These are phyloP conservation scores for Kodamaea fukazawae DNA, from an alignment of 805 yeast species.

Conservation along the genomic window DNA sequence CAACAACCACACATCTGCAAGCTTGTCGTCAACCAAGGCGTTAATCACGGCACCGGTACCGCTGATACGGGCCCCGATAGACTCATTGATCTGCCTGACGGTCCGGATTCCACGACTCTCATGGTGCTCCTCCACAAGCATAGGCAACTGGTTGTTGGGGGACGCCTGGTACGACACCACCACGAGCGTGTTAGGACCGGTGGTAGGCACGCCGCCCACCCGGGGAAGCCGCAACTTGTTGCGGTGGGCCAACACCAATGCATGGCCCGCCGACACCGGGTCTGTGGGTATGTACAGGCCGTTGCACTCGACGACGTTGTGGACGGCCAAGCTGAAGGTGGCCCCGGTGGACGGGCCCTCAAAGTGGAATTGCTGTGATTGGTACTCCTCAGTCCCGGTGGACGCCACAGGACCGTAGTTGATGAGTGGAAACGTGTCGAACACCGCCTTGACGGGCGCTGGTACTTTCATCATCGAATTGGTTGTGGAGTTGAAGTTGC, in stretches of 20 bases:
- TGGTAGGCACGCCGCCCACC: too few relatives aligned
- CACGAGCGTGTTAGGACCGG: slow-evolving; percentile 36
- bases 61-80: not conserved
- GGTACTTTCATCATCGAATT: slow-evolving; percentile 33
- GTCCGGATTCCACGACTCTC: slow-evolving; percentile 1
- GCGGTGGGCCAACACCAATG: slow-evolving; percentile 46
- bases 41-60: slow-evolving; percentile 7
- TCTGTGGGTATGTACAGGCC: slow-evolving; percentile 50
- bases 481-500: too few relatives aligned
- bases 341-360: slow-evolving; percentile 17
- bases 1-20: slow-evolving; percentile 52
- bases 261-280: slow-evolving; percentile 51
- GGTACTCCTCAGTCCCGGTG: slow-evolving; percentile 13
- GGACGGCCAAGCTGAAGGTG: slow-evolving; percentile 54
- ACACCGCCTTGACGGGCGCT: slow-evolving; percentile 39
- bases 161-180: slow-evolving; percentile 50
- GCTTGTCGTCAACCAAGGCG: slow-evolving; percentile 43
- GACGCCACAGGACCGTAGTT: slow-evolving; percentile 37
- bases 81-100: slow-evolving; percentile 3
- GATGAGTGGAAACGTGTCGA: slow-evolving; percentile 51
- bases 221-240: slow-evolving; percentile 44
- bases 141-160: slow-evolving; percentile 50
- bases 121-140: slow-evolving; percentile 49
- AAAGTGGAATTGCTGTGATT: slow-evolving; percentile 12
- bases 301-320: slow-evolving; percentile 34